Evolutionary conservation across 768 basidiomycete species (phyloP).

Genomic region (Amanita fuliginea): DNA sequence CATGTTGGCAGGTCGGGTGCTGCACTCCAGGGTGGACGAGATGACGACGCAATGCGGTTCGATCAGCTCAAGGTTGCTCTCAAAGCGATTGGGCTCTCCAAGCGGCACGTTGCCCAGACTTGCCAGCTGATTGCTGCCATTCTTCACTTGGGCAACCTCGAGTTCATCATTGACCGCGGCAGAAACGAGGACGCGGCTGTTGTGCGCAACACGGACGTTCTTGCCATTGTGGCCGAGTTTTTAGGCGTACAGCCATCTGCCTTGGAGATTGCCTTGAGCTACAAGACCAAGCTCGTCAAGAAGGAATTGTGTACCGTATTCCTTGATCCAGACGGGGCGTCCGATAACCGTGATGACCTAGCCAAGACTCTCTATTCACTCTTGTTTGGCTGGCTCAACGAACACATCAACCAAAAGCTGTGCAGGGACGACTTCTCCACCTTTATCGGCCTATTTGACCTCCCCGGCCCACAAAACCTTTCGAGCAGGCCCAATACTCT

Average conservation of each 20-base stretch:
- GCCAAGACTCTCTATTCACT: conserved; percentile 90
- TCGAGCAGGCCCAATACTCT: conserved; percentile 83
- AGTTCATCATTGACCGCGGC: conserved; percentile 75
- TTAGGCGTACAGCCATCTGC: conserved; percentile 67
- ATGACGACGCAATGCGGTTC: conserved; percentile 82
- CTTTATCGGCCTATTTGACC: conserved; percentile 89
- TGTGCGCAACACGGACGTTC: conserved; percentile 73
- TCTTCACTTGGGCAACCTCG: conserved; percentile 91
- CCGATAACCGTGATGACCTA: conserved; percentile 88
- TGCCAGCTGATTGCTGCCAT: conserved; percentile 94
- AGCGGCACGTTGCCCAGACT: conserved; percentile 89
- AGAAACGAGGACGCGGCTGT: conserved; percentile 90
- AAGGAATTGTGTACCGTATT: conserved; percentile 98
- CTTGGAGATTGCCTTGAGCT: conserved; percentile 75
- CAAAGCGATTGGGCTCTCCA: conserved; percentile 88
- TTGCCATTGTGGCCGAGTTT: conserved; percentile 84
- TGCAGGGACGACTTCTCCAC: conserved; percentile 89
- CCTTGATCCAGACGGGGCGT: conserved; percentile 88
- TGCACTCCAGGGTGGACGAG: conserved; percentile 28
- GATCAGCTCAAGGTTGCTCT: conserved; percentile 92
- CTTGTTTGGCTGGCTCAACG: conserved; percentile 93
- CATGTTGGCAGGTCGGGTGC: conserved; percentile 14
- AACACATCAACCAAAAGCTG: conserved; percentile 90
- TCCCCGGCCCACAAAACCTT: conserved; percentile 89
- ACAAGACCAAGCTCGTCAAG: conserved; percentile 86